Percentiles rank a stretch among this genome's conserved stretches.
These are phyloP conservation scores for Ascocoryne sarcoides DNA, from an alignment of 2,329 filamentous ascomycete genomes.

Conservation along the genomic window DNA sequence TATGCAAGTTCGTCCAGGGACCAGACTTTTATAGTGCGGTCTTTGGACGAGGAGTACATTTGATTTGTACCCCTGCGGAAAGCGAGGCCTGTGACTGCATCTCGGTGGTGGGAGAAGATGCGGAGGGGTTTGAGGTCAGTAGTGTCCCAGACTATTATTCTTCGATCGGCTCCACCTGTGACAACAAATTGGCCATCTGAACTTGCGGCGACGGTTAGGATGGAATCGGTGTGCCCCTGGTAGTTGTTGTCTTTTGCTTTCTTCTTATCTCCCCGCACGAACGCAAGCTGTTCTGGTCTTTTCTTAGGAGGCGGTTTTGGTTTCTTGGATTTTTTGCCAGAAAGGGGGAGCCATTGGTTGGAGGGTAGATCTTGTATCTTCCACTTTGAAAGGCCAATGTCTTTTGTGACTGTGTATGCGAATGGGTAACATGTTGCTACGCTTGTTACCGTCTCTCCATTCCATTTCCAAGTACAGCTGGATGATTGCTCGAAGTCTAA, in stretches of 20 bases:
- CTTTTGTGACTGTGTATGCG: constrained; percentile 83
- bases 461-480: constrained; percentile 61
- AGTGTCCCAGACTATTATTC: constrained; percentile 82
- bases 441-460: constrained; percentile 69
- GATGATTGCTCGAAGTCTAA: constrained; percentile 58
- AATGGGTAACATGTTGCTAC: constrained; percentile 72
- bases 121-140: constrained; percentile 68
- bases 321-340: constrained; percentile 41
- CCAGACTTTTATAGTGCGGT: constrained; percentile 94
- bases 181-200: constrained; percentile 85
- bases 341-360: constrained; percentile 50
- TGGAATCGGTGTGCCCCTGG: constrained; percentile 69
- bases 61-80: constrained; percentile 87
- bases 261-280: constrained; percentile 51
- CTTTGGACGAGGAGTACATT: constrained; percentile 81
- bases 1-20: constrained; percentile 87
- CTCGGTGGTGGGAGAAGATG: constrained; percentile 86
- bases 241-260: constrained; percentile 56
- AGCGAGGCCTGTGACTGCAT: constrained; percentile 72
- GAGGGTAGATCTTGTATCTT: constrained; percentile 60
- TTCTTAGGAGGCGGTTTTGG: constrained; percentile 48
- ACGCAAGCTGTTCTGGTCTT: constrained; percentile 54
- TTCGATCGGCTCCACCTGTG: constrained; percentile 78
- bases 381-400: constrained; percentile 83
- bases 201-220: constrained; percentile 78